Conservation (phyloP, 192 early-diverging fungal species). For the Backusella tuberculispora region DNA sequence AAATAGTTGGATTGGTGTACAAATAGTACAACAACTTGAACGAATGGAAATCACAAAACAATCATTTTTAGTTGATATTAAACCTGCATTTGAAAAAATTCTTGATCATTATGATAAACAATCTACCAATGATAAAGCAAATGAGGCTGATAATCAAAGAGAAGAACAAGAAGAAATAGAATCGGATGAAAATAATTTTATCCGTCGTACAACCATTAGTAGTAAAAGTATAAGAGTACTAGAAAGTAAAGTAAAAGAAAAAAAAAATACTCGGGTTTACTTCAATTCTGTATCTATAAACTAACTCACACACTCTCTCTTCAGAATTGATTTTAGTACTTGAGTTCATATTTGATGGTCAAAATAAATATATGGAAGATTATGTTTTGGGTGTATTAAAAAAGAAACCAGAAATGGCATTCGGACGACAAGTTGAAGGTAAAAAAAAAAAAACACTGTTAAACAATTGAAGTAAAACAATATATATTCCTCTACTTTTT, state of each 20-base stretch:
- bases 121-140: background rate
- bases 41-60: slow-evolving; percentile 19
- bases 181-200: background rate
- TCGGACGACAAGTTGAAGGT: background rate
- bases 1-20: slow-evolving; percentile 31
- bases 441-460: background rate
- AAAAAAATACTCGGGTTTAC: too few species aligned
- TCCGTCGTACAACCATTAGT: background rate
- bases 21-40: slow-evolving; percentile 27
- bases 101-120: background rate
- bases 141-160: background rate
- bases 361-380: slow-evolving; percentile 15
- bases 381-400: slow-evolving; percentile 25
- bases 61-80: background rate
- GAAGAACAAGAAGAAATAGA: background rate
- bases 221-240: background rate
- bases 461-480: background rate
- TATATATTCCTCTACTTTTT: too few species aligned
- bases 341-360: slow-evolving; percentile 26
- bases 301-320: background rate
- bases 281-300: too few species aligned
- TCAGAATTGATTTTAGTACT: slow-evolving; percentile 35
- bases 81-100: slow-evolving; percentile 23
- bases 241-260: background rate
- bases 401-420: background rate